Conservation (phyloP, 495 filamentous ascomycete genomes). For the Penicillium mononematosum region DNA sequence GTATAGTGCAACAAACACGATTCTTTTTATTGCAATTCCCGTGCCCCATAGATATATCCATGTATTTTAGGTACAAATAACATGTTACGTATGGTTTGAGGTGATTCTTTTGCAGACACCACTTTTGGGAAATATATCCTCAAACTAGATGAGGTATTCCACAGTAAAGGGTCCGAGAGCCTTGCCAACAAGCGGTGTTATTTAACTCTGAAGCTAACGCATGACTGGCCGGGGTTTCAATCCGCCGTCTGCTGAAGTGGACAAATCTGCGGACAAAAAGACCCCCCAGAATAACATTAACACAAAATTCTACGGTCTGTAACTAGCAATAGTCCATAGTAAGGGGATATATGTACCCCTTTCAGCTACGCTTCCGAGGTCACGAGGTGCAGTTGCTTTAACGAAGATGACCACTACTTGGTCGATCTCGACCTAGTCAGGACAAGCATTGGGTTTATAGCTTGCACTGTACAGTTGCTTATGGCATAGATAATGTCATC, state of each 20-base stretch:
- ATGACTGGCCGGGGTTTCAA: slow-evolving; percentile 6
- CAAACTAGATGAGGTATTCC: neutral
- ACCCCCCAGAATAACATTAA: neutral
- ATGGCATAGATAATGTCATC: neutral
- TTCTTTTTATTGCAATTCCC: neutral
- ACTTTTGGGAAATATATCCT: neutral
- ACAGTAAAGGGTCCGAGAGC: neutral
- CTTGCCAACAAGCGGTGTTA: slow-evolving; percentile 7
- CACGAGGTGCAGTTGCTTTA: slow-evolving; percentile 10
- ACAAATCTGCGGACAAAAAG: neutral
- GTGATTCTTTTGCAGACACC: neutral
- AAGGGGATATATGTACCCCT: neutral
- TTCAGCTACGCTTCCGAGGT: neutral
- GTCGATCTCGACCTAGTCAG: slow-evolving; percentile 7
- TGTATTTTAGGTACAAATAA: neutral
- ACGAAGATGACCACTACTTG: slow-evolving; percentile 11
- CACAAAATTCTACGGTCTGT: neutral
- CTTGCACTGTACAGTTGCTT: neutral
- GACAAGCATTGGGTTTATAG: slow-evolving; percentile 4
- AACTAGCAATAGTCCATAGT: neutral
- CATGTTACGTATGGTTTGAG: neutral
- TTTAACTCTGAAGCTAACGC: slow-evolving; percentile 3
- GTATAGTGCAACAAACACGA: neutral
- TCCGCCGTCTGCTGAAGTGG: neutral
- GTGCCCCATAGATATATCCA: neutral